Base-by-base conservation (phyloP, 129 eudicot genomes). In the Escallonia herrerae region DNA sequence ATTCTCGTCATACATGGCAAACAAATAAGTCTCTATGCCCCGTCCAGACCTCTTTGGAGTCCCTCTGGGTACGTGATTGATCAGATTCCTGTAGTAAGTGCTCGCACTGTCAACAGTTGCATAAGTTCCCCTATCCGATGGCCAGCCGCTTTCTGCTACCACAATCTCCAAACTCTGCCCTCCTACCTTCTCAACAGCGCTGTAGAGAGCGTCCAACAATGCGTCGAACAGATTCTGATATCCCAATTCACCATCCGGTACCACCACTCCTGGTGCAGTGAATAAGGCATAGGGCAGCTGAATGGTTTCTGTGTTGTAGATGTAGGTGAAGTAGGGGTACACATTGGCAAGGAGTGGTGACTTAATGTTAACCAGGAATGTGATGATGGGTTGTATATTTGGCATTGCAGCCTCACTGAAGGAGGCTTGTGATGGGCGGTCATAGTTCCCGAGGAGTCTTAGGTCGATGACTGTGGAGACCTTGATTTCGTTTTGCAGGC, bases 131-230 rank as follows among this genome's bases (percentile, higher is more conserved):
- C 77, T 83, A 0, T 9, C 68, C 2, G 83, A 71, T 7, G 90
- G 83, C 90, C 90, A 84, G 13, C 90, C 90, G 42, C 81, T 84
- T 58, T 84, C 90, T 1, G 90, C 77, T 57, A 84, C 90, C 3
- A 84, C 83, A 15, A 84, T 74, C 8, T 15, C 71, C 13, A 77
- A 40, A 40, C 40, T 8, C 0, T 15, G 6, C 0, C 83, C 90
- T 11, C 86, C 90, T 0, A 63, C 74, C 52, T 66, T 79, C 9
- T 75, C 73, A 2, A 71, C 56, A 13, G 86, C 83, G 2, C 73
- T 63, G 39, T 81, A 80, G 8, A 62, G 56, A 8, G 83, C 67
- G 50, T 84, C 90, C 10, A 66, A 43, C 33, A 80, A 57, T 0
- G 90, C 86, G 15, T 80, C 83, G 42, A 84, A 84, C 3, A 84